Percentiles rank a stretch among this genome's conserved stretches.
These are phyloP conservation scores for Metschnikowia similis DNA, from an alignment of 805 yeast genomes.

Conservation along the genomic window DNA sequence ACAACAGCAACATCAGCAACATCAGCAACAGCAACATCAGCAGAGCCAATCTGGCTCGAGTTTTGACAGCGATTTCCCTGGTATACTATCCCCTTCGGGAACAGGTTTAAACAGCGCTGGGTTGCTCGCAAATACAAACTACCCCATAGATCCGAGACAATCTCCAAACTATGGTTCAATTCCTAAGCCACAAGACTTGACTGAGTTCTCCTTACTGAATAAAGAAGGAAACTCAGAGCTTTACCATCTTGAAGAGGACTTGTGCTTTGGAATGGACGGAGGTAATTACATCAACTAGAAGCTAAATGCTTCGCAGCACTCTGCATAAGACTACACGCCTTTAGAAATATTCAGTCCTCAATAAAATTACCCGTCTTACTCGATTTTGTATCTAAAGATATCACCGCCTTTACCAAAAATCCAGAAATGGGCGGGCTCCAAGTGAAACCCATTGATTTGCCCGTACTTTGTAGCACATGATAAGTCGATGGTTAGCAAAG, in stretches of 20 bases:
- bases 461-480: slow-evolving; percentile 32
- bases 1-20: slow-evolving; percentile 9
- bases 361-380: background rate
- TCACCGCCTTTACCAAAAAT: slow-evolving; percentile 39
- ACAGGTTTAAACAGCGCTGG: slow-evolving; percentile 18
- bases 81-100: slow-evolving; percentile 12
- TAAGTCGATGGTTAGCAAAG: slow-evolving; percentile 30
- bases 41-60: background rate
- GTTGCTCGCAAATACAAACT: slow-evolving; percentile 9
- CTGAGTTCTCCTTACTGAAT: slow-evolving; percentile 29
- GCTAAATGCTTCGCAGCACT: background rate
- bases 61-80: slow-evolving; percentile 9
- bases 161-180: slow-evolving; percentile 31
- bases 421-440: slow-evolving; percentile 31
- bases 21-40: slow-evolving; percentile 6
- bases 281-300: slow-evolving; percentile 9
- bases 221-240: slow-evolving; percentile 23
- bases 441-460: slow-evolving; percentile 30
- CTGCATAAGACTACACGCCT: background rate
- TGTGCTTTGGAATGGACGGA: slow-evolving; percentile 44
- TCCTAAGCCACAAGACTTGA: slow-evolving; percentile 43
- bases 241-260: slow-evolving; percentile 39
- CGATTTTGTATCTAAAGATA: slow-evolving; percentile 29
- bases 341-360: background rate
- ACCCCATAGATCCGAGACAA: slow-evolving; percentile 19